Percentiles rank a stretch among this genome's conserved stretches.
phyloP scores from a whole-genome alignment of 805 yeast species.

The Candida oleophila region DNA sequence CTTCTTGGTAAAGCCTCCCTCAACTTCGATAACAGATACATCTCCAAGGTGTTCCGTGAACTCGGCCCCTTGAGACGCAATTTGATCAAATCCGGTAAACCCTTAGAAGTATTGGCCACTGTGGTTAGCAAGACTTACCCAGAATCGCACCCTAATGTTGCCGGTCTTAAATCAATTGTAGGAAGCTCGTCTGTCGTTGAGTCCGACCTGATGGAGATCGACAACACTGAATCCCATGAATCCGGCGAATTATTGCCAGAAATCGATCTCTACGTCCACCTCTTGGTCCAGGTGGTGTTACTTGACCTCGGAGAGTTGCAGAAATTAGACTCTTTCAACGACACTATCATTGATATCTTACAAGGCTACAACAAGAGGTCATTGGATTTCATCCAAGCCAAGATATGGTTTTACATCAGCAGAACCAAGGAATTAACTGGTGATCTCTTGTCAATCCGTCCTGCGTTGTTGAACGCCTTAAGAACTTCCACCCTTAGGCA shows the following conservation, averaged over 20 bases:
- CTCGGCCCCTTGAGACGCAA: constrained; percentile 71
- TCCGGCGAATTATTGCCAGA: constrained; percentile 62
- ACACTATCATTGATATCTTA: constrained; percentile 50
- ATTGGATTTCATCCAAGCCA: constrained; percentile 82
- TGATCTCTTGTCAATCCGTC: constrained; percentile 59
- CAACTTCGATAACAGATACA: constrained; percentile 81
- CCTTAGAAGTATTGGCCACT: constrained; percentile 49
- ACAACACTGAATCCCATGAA: constrained; percentile 17
- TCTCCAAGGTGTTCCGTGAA: constrained; percentile 82
- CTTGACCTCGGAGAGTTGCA: constrained; percentile 58
- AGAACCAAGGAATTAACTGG: constrained; percentile 68
- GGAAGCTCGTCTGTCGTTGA: constrained; percentile 19
- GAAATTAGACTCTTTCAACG: constrained; percentile 54
- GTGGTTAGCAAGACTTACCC: constrained; percentile 60
- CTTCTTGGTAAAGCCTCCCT: constrained; percentile 61
- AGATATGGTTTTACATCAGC: constrained; percentile 87
- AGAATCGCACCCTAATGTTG: constrained; percentile 40
- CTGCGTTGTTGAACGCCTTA: constrained; percentile 68
- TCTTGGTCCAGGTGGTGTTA: constrained; percentile 73
- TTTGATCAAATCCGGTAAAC: constrained; percentile 36
- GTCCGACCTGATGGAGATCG: constrained; percentile 24
- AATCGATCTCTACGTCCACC: constrained; percentile 73
- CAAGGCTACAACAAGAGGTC: constrained; percentile 74
- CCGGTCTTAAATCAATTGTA: constrained; percentile 35
- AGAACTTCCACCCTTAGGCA: constrained; percentile 90